phyloP scores from a whole-genome alignment of 495 filamentous ascomycete genomes.

The Rhizodiscina lignyota region DNA sequence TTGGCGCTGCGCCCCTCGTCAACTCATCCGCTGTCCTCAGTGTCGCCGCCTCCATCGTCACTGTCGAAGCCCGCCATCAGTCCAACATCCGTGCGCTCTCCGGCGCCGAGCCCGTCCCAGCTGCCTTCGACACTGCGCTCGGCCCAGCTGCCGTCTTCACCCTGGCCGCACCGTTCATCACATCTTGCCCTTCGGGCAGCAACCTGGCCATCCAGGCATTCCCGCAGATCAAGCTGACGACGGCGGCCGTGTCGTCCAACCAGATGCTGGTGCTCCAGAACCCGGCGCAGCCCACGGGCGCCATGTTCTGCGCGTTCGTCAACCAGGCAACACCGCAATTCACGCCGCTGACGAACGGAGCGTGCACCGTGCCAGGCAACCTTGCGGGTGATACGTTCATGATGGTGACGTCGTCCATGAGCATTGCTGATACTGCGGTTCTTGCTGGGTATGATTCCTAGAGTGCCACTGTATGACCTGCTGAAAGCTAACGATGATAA shows the following conservation, averaged over 20 bases:
- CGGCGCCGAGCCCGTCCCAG: constrained; percentile 31
- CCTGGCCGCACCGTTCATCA: constrained; percentile 46
- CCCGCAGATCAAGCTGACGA: constrained; percentile 35
- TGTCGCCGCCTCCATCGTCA: constrained; percentile 40
- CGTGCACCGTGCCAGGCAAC: constrained; percentile 30
- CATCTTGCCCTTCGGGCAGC: constrained; percentile 37
- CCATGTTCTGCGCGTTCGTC: constrained; percentile 39
- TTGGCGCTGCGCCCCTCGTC: constrained; percentile 43
- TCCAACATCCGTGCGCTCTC: constrained; percentile 37
- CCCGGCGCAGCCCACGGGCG: constrained; percentile 25
- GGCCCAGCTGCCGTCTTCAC: constrained; percentile 42
- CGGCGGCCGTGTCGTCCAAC: constrained; percentile 26
- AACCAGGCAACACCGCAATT: constrained; percentile 37
- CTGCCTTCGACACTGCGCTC: constrained; percentile 43
- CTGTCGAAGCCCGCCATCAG: constrained; percentile 44
- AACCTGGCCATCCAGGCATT: constrained; percentile 39
- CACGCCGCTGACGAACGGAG: constrained; percentile 27
- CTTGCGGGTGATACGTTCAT: constrained; percentile 38
- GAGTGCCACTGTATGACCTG: too few relatives aligned
- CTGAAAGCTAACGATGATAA: too few relatives aligned
- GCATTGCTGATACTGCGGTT: constrained; percentile 5
- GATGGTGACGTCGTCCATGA: constrained; percentile 27
- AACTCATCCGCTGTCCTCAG: constrained; percentile 33
- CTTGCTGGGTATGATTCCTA: constrained; percentile 12
- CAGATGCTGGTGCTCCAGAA: constrained; percentile 25